Evolutionary conservation across 2,329 filamentous ascomycete species (phyloP).

Genomic region (Stachybotrys chlorohalonatus): DNA sequence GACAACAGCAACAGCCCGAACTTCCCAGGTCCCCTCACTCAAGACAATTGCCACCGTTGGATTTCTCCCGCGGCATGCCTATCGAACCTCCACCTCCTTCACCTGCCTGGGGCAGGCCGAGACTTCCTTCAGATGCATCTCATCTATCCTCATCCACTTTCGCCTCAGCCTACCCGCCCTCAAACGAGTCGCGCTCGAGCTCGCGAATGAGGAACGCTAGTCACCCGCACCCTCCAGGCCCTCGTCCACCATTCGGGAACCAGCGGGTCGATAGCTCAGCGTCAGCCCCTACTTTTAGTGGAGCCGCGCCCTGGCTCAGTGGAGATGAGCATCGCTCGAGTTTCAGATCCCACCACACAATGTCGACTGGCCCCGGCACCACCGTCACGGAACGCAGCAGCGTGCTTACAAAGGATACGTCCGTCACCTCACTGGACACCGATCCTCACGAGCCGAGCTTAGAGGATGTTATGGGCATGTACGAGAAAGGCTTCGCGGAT

Average conservation of each 20-base stretch:
- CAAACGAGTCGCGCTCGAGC: constrained; percentile 21
- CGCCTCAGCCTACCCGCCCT: constrained; percentile 30
- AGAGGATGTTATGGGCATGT: constrained; percentile 63
- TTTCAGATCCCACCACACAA: constrained; percentile 46
- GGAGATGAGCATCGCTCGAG: constrained; percentile 46
- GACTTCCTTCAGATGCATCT: constrained; percentile 39
- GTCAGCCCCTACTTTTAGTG: constrained; percentile 23
- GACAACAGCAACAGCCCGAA: constrained; percentile 32
- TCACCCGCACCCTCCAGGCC: constrained; percentile 13
- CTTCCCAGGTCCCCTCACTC: constrained; percentile 19
- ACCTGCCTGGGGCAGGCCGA: constrained; percentile 32
- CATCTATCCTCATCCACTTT: constrained; percentile 35
- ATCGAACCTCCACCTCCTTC: constrained; percentile 16
- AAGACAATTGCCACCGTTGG: constrained; percentile 14
- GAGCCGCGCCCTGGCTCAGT: constrained; percentile 36
- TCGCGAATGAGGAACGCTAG: constrained; percentile 19
- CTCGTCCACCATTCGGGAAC: constrained; percentile 16
- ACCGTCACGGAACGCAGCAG: constrained; percentile 75
- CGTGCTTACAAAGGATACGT: constrained; percentile 70
- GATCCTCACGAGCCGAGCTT: constrained; percentile 50
- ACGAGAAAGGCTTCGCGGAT: constrained; percentile 51
- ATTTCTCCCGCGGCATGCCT: constrained; percentile 18
- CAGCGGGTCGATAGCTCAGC: constrained; percentile 25
- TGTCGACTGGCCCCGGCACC: constrained; percentile 49
- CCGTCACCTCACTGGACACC: constrained; percentile 51